Evolutionary conservation across 2,329 filamentous ascomycete genomes (phyloP).

Genomic region (Microdochium bolleyi): DNA sequence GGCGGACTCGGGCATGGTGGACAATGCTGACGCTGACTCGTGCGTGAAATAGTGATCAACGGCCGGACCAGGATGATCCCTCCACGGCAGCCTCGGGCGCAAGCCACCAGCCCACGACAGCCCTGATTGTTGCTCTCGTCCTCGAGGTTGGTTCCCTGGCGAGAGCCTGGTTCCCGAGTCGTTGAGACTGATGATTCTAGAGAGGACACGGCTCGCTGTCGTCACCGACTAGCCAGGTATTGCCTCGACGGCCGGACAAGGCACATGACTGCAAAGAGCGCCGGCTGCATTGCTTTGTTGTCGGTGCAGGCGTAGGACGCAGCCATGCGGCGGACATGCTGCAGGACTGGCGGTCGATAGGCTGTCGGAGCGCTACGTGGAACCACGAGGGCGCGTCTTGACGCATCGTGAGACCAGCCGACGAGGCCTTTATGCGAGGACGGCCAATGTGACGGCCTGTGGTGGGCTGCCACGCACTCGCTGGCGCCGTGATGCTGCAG

Average conservation of each 20-base stretch:
- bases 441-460: constrained; percentile 36
- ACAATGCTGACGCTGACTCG: not conserved
- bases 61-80: not conserved
- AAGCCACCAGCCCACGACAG: not conserved
- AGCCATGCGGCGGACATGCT: constrained; percentile 25
- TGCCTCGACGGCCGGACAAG: too few species aligned
- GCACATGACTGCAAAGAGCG: too few species aligned
- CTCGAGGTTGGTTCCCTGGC: too few species aligned
- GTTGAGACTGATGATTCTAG: too few species aligned
- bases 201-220: too few species aligned
- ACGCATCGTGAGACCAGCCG: constrained; percentile 24
- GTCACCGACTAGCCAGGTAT: too few species aligned
- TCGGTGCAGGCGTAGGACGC: constrained; percentile 30
- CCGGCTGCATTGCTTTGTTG: constrained; percentile 25
- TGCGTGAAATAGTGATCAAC: not conserved
- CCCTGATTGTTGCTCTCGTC: too few species aligned
- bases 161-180: too few species aligned
- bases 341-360: constrained; percentile 31
- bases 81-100: not conserved
- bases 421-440: constrained; percentile 17
- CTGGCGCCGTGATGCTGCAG: constrained; percentile 3
- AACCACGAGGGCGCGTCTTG: not conserved
- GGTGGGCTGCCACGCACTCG: constrained; percentile 5
- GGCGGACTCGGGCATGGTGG: not conserved
- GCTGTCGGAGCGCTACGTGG: constrained; percentile 21